These are phyloP conservation scores for Leccinum sublutescens DNA, from an alignment of 768 basidiomycete genomes.

Conservation along the genomic window DNA sequence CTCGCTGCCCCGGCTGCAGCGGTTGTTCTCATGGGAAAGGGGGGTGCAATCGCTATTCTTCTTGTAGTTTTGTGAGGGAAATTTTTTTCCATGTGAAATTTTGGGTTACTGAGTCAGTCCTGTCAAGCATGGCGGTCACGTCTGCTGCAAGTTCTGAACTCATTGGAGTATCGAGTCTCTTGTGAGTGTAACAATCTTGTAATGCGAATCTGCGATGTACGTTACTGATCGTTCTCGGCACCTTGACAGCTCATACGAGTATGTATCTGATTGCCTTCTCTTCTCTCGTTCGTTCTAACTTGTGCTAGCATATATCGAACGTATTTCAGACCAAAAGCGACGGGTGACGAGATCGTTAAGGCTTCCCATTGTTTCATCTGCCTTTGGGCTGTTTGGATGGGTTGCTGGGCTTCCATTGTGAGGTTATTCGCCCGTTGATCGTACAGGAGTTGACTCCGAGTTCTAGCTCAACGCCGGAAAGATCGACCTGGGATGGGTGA, in stretches of 20 bases:
- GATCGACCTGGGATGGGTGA: conserved; percentile 48
- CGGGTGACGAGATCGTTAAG: conserved; percentile 40
- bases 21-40: conserved; percentile 44
- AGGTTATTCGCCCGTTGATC: conserved; percentile 1
- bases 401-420: conserved; percentile 41
- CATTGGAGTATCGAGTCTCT: conserved; percentile 43
- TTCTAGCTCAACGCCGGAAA: conserved; percentile 42
- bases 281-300: neutral
- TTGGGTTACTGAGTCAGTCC: neutral
- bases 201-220: neutral
- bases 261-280: neutral
- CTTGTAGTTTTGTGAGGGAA: conserved; percentile 40
- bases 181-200: conserved; percentile 32
- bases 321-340: conserved; percentile 38
- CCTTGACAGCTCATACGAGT: conserved; percentile 45
- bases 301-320: conserved; percentile 36
- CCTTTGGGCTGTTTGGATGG: conserved; percentile 46
- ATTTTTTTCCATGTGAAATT: neutral
- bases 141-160: conserved; percentile 46
- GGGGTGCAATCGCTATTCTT: conserved; percentile 43
- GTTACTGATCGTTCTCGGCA: neutral
- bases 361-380: conserved; percentile 41
- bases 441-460: neutral
- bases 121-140: conserved; percentile 44
- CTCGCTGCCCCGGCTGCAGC: conserved; percentile 48